Percentiles rank a stretch among this genome's conserved stretches.
phyloP scores from a whole-genome alignment of 169 alveolate species.

The Cryptosporidium meleagridis region DNA sequence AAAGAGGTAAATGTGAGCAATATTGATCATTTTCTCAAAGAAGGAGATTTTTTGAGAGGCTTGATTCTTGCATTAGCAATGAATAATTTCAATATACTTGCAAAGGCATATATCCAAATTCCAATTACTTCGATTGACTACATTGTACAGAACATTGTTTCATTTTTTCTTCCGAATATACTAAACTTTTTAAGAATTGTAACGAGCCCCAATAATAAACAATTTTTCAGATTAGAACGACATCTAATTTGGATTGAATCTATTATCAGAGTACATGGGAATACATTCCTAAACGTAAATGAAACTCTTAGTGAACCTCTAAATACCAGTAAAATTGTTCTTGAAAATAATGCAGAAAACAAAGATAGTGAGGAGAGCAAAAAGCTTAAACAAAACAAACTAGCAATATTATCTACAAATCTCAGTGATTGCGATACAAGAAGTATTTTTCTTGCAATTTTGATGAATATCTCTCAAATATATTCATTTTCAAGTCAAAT shows the following conservation, averaged over 20 bases:
- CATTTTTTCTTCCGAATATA: constrained; percentile 78
- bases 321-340: neutral
- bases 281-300: constrained; percentile 64
- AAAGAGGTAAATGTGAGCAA: constrained; percentile 82
- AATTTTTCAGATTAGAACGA: constrained; percentile 71
- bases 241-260: constrained; percentile 78
- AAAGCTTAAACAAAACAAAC: constrained; percentile 54
- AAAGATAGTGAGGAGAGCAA: neutral
- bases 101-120: constrained; percentile 79
- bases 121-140: constrained; percentile 77
- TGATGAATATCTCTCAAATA: constrained; percentile 58
- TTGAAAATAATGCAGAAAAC: neutral
- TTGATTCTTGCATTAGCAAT: constrained; percentile 84
- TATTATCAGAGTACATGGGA: constrained; percentile 77
- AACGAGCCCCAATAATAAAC: constrained; percentile 66
- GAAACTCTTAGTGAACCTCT: neutral
- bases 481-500: constrained; percentile 52
- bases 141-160: constrained; percentile 74
- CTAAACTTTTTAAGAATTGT: constrained; percentile 76
- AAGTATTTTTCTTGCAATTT: constrained; percentile 56
- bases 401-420: constrained; percentile 35
- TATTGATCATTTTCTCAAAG: constrained; percentile 77
- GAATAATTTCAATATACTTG: constrained; percentile 82
- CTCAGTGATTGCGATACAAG: constrained; percentile 30
- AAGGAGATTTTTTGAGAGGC: constrained; percentile 81